Base-by-base conservation (phyloP, 345 rosid species). In the Gossypium raimondii region DNA sequence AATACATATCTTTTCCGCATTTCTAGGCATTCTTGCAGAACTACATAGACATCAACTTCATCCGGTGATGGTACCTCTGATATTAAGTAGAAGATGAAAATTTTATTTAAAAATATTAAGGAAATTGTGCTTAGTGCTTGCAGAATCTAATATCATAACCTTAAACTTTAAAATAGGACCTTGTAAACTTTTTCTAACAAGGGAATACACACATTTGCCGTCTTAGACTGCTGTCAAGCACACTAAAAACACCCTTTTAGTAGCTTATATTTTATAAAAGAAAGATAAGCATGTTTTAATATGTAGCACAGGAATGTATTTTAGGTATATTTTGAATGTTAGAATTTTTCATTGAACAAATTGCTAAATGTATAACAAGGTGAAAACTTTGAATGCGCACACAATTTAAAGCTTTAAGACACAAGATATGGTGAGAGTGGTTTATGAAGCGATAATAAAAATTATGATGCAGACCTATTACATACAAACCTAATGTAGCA, bases 21-120 rank as follows among this genome's bases (percentile, higher is more conserved):
- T 79, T 93, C 93, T 81, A 96, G 97, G 81, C 99, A 96, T 73
- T 96, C 97, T 88, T 92, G 99, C 80, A 96, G 84, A 78, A 89
- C 78, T 74, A 80, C 43, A 82, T 88, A 96, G 62, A 89, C 87
- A 70, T 96, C 99, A 57, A 83, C 83, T 85, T 93, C 98, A 87
- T 96, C 99, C 0, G 84, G 80, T 3, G 97, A 87, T 22, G 98
- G 99, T 14, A 83, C 83, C 92, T 92, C 99, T 96, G 76, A 41
- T 9, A 84, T 67, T 56, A 61, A 58, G 9, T 25, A 72, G 55
- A 65, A 29, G 3, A 38, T 13, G 58, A 63, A 48, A 53, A 61
- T 24, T 13, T 11, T 22, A 71, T 24, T 11, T 11, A 58, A 3
- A 51, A 57, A 50, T 3, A 64, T 47, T 44, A 34, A n/a, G 11